Base-by-base conservation (phyloP, 163 green algal genomes). In the Scenedesmus sp. region DNA sequence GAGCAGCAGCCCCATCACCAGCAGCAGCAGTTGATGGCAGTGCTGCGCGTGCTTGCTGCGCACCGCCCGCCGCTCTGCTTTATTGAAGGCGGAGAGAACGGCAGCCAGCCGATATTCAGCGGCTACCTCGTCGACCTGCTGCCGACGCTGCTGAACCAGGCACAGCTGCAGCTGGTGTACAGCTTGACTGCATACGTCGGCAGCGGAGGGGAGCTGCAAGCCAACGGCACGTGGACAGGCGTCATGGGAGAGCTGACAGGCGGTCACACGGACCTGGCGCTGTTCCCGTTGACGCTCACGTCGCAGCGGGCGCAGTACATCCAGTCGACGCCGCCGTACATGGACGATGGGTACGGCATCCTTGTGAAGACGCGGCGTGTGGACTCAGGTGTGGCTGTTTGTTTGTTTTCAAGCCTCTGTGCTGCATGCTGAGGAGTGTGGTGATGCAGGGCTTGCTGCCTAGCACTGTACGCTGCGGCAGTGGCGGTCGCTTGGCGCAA, bases 281-380 rank as follows among this genome's bases (percentile, higher is more conserved):
- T 91, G 30, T 91, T 91, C 5, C 87, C 87, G 13, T 56, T 91
- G 30, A 91, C 87, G 13, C 79, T 91, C 6, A 91, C 87, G 24
- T 42, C 15, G 13, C 53, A 82, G 59, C 78, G 87, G 43, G 30
- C 79, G 22, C 35, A 65, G 40, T 61, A 40, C 56, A 91, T 91
- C 22, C 20, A 78, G 30, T 18, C 43, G 15, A 91, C 87, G 6
- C 13, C 20, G 15, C 43, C 87, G 2, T 91, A 46, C 87, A 59
- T 91, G 59, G 79, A 87, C 24, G 78, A 87, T 33, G 87, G 87
- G 6, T 91, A 91, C 18, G 87, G 79, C 40, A 91, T 91, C 0
- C 44, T 91, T 9, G 53, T 88, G 18, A 46, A 53, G 24, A 87
- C n/a, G 9, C 37, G 16, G 43, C 56, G 83, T 6, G 5, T 85